Evolutionary conservation across 306 rosid species (phyloP), one percentile per base, ranked within the genome.

Genomic region (Leucaena leucocephala): DNA sequence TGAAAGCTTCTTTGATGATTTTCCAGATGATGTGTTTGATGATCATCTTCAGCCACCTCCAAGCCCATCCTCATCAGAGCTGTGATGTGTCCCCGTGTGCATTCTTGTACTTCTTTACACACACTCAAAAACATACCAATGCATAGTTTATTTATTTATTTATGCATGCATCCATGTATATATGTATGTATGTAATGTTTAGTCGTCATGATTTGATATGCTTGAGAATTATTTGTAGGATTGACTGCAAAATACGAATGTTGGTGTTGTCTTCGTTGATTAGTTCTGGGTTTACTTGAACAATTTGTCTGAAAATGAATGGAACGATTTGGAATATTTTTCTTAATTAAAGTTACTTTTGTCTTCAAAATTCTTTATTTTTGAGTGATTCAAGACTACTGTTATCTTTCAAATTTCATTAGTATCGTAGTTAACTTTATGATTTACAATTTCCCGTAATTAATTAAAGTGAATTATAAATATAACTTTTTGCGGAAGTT

Each of bases 21-120:
- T 91, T 63, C 98, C 97, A 0, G 82, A 49, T 0, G 91, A 91
- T 80, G 83, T 91, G 88, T 91, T 88, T 55, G 96, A n/a, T n/a
- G n/a, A 90, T 78, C 82, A 84, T 4, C 71, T 89, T 33, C 89
- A 91, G 17, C 83, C 83, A 35, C 89, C 84, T 80, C 54, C 83
- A 9, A 85, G 76, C 77, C 84, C 67, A 61, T 61, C 86, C 12
- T 61, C 86, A 33, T 48, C 90, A 2, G 83, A 79, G 68, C 76
- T 48, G 13, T 88, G 84, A 93, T 21, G 70, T 77, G 49, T 33
- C 10, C 17, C 65, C 11, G 34, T 27, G 65, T 11, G 16, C 36
- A 59, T 33, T 59, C 38, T 22, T 59, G 39, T 33, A 59, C 16
- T 9, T 59, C 8, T 8, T 55, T 19, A 62, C 16, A 34, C 2